Evolutionary conservation across 2,329 filamentous ascomycete species (phyloP), one percentile per base, ranked within the genome.

Genomic region (Claviceps paspali): DNA sequence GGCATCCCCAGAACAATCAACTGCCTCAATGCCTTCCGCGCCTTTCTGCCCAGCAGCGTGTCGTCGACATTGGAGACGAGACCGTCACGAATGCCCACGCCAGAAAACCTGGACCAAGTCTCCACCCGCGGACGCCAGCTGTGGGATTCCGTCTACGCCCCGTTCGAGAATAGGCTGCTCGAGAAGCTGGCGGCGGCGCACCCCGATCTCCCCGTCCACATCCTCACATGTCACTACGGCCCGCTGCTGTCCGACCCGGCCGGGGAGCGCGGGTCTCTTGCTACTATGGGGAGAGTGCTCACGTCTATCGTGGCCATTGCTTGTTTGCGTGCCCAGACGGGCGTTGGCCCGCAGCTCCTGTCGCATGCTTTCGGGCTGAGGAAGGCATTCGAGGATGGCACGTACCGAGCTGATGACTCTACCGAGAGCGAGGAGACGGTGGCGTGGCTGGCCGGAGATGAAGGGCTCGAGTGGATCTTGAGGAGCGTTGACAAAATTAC

Each of bases 1-100:
- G 80, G 80, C 45, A 83, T 91, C 47, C 83, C 84, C 2, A 78
- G 84, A 45, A 80, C 78, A 19, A 91, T 91, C 63, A 91, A 91
- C 66, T 78, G 73, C 49, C 75, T 92, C 2, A 78, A 76, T 49
- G 76, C 76, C 18, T 86, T 87, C 64, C 67, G 70, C 48, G 63
- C 67, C 28, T 62, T 65, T 21, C 70, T 91, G 0, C 77, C 81
- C 0, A 41, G 60, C 0, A 57, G 68, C 5, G 61, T 86, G 4
- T 54, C 63, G 3, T 52, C 63, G 1, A 51, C 56, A 4, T 67
- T 88, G 4, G 66, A 67, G 39, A 74, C 65, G 1, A 58, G 50
- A 21, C 63, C 78, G 0, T 75, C 76, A 7, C 72, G 79, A 32
- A 46, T 53, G 2, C 61, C 71, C 2, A 68, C 62, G 0, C 47